Base-by-base conservation (phyloP, 345 rosid species). In the Gossypium stocksii region DNA sequence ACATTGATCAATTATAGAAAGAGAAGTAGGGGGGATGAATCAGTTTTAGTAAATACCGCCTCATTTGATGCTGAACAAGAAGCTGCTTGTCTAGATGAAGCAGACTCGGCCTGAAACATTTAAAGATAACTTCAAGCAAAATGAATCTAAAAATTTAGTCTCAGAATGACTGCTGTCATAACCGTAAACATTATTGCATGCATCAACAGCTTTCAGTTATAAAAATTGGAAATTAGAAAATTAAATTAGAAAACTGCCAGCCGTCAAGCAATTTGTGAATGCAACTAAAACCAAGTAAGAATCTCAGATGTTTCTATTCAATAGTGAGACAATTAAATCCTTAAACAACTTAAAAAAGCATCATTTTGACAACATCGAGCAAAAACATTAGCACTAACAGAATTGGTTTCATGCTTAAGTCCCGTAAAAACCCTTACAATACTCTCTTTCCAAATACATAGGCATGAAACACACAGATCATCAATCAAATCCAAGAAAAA, bases 61-160 rank as follows among this genome's bases (percentile, higher is more conserved):
- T 84, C 76, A 56, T 86, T 72, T 54, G 76, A 80, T 41, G 78
- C 17, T 2, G 92, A 78, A 29, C 14, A 67, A 51, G 95, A 85
- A 77, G 89, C 82, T 67, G 89, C 88, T 77, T 82, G 88, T 76
- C 76, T 81, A 66, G 88, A 87, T 60, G 87, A 77, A 79, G 85
- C 88, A 52, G 76, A 80, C 63, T 89, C 98, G 53, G 77, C 78
- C 97, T 90, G 87, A 56, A 61, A 74, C 20, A 11, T 66, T 15
- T 75, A 17, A 56, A 56, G 38, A 48, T 38, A 11, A 66, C 17
- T 57, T 49, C 44, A 74, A 10, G 63, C 60, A 13, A 61, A 52
- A 34, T 1, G 16, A 29, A 52, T 52, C 27, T 52, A 52, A 52
- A 52, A 29, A 2, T 46, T n/a, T 17, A 0, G 9, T 9, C 29